phyloP scores from a whole-genome alignment of 2,329 filamentous ascomycete genomes.

The Saccharata proteae region DNA sequence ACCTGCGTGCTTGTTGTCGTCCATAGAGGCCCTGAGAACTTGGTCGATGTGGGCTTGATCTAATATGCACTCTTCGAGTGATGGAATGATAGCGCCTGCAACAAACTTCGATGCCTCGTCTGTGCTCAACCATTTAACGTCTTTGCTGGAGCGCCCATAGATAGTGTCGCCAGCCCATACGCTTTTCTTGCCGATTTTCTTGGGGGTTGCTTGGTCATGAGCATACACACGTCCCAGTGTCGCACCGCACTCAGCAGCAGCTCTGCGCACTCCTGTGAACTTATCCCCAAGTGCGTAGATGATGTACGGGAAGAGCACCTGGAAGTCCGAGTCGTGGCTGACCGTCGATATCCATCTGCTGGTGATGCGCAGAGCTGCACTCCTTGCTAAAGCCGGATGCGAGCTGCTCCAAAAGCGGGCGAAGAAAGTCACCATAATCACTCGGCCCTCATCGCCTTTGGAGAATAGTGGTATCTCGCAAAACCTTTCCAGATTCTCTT shows the following conservation, averaged over 20 bases:
- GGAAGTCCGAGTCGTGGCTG: slow-evolving; percentile 49
- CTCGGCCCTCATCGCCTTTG: slow-evolving; percentile 39
- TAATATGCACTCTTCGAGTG: slow-evolving; percentile 74
- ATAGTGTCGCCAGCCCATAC: slow-evolving; percentile 30
- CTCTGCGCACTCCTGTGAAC: slow-evolving; percentile 62
- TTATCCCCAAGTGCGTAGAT: slow-evolving; percentile 63
- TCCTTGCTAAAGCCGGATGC: slow-evolving; percentile 56
- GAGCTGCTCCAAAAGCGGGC: slow-evolving; percentile 61
- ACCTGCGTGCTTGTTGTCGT: slow-evolving; percentile 30
- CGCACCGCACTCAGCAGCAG: slow-evolving; percentile 54
- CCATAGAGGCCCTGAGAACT: slow-evolving; percentile 49
- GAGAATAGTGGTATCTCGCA: slow-evolving; percentile 44
- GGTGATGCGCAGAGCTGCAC: slow-evolving; percentile 53
- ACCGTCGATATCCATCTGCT: slow-evolving; percentile 14
- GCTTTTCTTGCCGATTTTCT: slow-evolving; percentile 25
- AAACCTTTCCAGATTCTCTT: slow-evolving; percentile 26
- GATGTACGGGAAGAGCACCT: slow-evolving; percentile 72
- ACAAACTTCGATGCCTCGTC: slow-evolving; percentile 51
- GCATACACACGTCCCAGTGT: slow-evolving; percentile 13
- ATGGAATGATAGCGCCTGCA: slow-evolving; percentile 55
- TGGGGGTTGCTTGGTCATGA: slow-evolving; percentile 9
- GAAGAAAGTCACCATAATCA: slow-evolving; percentile 62
- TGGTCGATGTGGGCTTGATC: slow-evolving; percentile 60
- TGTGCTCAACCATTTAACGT: slow-evolving; percentile 44
- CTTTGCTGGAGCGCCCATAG: slow-evolving; percentile 45